Conservation (phyloP, 2,329 filamentous ascomycete species). For the Chrysosporium keratinophilum region DNA sequence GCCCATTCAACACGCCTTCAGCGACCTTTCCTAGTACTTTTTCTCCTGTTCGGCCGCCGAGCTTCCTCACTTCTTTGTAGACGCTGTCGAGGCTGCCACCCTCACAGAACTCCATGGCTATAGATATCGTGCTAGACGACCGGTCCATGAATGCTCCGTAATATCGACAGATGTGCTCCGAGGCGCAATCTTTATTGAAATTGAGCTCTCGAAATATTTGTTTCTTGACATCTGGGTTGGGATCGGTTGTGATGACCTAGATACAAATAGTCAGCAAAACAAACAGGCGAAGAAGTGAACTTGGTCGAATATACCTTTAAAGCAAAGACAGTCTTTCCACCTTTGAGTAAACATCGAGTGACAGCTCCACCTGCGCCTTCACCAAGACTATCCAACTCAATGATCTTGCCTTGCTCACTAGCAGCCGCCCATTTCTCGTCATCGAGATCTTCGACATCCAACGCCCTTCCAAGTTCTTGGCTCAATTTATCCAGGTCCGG, state of each 20-base stretch:
- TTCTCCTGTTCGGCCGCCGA: conserved; percentile 88
- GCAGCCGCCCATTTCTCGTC: conserved; percentile 93
- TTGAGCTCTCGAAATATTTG: conserved; percentile 93
- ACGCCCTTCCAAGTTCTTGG: conserved; percentile 66
- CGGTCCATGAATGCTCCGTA: conserved; percentile 96
- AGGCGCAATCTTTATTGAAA: conserved; percentile 96
- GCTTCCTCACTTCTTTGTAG: conserved; percentile 92
- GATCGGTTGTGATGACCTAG: conserved; percentile 94
- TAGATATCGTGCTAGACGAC: conserved; percentile 91
- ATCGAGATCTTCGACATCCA: conserved; percentile 90
- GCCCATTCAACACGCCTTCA: conserved; percentile 82
- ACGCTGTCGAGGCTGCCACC: conserved; percentile 93
- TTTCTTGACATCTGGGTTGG: conserved; percentile 95
- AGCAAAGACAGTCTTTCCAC: conserved; percentile 88
- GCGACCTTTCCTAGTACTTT: conserved; percentile 96
- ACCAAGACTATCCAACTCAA: conserved; percentile 78
- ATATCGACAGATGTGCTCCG: conserved; percentile 91
- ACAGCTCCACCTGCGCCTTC: conserved; percentile 95
- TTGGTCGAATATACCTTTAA: conserved; percentile 60
- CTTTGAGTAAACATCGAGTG: conserved; percentile 78
- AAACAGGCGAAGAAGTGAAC: neutral
- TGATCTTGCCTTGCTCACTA: conserved; percentile 75
- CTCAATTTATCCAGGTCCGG: conserved; percentile 69
- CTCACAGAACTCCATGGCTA: conserved; percentile 98
- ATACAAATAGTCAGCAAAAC: conserved; percentile 17